phyloP scores from a whole-genome alignment of 2,329 filamentous ascomycete species.

The Diplodia mutila region DNA sequence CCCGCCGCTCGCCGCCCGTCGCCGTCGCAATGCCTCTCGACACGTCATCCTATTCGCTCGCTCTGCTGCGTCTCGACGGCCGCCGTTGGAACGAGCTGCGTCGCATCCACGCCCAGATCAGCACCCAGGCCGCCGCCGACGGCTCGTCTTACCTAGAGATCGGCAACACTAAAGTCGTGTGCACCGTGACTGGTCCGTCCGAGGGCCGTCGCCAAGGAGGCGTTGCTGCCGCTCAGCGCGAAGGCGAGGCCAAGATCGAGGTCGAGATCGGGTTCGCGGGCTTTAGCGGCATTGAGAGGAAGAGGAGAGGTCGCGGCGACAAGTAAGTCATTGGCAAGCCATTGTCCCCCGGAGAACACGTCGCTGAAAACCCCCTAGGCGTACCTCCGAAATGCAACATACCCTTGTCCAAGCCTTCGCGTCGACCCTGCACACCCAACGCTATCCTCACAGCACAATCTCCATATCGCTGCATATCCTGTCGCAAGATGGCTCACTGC shows the following conservation, averaged over 20 bases:
- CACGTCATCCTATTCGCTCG: slow-evolving; percentile 87
- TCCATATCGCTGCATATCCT: slow-evolving; percentile 83
- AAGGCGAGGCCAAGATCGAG: slow-evolving; percentile 66
- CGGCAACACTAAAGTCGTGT: slow-evolving; percentile 97
- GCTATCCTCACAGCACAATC: slow-evolving; percentile 88
- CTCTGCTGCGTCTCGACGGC: slow-evolving; percentile 69
- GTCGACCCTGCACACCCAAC: slow-evolving; percentile 77
- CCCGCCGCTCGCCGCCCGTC: too few species aligned
- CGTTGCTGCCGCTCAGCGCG: slow-evolving; percentile 50
- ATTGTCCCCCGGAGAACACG: neutral
- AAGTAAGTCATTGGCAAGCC: slow-evolving; percentile 62
- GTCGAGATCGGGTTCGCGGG: slow-evolving; percentile 86
- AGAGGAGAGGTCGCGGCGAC: slow-evolving; percentile 73
- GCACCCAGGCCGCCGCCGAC: slow-evolving; percentile 88
- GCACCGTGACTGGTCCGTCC: slow-evolving; percentile 82
- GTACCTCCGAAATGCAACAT: slow-evolving; percentile 77
- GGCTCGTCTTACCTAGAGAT: slow-evolving; percentile 93
- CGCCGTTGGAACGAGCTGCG: slow-evolving; percentile 97
- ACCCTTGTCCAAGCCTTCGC: slow-evolving; percentile 79
- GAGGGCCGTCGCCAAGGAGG: slow-evolving; percentile 61
- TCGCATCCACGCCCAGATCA: slow-evolving; percentile 83
- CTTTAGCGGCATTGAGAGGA: slow-evolving; percentile 85
- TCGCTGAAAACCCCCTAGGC: slow-evolving; percentile 53
- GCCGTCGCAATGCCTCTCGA: slow-evolving; percentile 78
- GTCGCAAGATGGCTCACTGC: slow-evolving; percentile 84